A percentile compares a stretch with the other conserved stretches of the same genome.
These are phyloP conservation scores for Nitzschia sp. DNA, from an alignment of 108 stramenopile genomes.

Conservation along the genomic window DNA sequence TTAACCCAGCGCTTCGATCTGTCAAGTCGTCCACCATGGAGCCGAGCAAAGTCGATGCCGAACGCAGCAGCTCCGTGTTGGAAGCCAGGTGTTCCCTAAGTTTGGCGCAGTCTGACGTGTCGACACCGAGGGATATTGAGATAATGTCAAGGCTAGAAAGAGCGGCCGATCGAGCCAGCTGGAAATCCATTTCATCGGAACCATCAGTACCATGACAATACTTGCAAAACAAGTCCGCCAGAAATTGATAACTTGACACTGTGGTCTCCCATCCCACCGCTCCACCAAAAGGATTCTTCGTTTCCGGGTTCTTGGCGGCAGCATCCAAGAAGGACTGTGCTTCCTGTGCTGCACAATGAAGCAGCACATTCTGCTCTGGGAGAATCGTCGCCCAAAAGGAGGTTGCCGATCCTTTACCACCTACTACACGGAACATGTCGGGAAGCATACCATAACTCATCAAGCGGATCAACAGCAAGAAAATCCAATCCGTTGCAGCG, in stretches of 20 bases:
- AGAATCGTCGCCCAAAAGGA: constrained; percentile 6
- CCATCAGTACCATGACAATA: background rate
- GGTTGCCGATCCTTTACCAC: background rate
- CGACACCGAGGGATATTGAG: constrained; percentile 47
- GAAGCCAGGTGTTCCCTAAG: constrained; percentile 53
- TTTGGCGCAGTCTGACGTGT: constrained; percentile 21
- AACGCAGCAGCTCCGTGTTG: constrained; percentile 45
- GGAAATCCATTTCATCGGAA: constrained; percentile 37
- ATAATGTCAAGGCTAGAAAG: constrained; percentile 65
- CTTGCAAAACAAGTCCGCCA: constrained; percentile 33
- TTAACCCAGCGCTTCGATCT: constrained; percentile 43
- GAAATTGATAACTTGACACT: constrained; percentile 46
- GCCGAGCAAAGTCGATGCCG: constrained; percentile 51
- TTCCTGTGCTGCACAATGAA: constrained; percentile 65
- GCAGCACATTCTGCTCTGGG: constrained; percentile 77
- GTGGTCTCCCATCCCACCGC: constrained; percentile 21
- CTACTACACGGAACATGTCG: constrained; percentile 35
- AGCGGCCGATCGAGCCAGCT: constrained; percentile 43
- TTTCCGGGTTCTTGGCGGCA: constrained; percentile 10
- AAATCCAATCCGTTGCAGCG: constrained; percentile 83
- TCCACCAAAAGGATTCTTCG: constrained; percentile 42
- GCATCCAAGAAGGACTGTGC: constrained; percentile 18
- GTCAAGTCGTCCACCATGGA: constrained; percentile 57
- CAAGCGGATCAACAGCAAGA: constrained; percentile 54
- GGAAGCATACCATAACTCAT: constrained; percentile 54